A percentile compares a stretch with the other conserved stretches of the same genome.
These are phyloP conservation scores for Magnaporthales sp. DNA, from an alignment of 2,329 filamentous ascomycete species.

Conservation along the genomic window DNA sequence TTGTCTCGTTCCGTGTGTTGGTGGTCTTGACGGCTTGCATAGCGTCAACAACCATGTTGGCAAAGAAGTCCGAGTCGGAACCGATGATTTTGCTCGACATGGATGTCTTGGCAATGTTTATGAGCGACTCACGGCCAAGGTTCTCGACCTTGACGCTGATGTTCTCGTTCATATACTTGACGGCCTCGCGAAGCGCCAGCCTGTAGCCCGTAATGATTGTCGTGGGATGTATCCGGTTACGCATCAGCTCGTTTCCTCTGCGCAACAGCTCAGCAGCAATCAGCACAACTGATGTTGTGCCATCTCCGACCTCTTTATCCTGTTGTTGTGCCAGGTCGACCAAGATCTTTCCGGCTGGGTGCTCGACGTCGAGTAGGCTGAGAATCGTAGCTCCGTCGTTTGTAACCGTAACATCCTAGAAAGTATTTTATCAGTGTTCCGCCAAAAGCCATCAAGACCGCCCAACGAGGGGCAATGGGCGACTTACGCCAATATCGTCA, in stretches of 20 bases:
- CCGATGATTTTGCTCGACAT: slow-evolving; percentile 99
- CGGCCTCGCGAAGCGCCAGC: slow-evolving; percentile 86
- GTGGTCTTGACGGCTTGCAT: slow-evolving; percentile 91
- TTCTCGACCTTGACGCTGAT: slow-evolving; percentile 92
- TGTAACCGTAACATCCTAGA: slow-evolving; percentile 89
- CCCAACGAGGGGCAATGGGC: background rate
- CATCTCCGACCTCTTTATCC: slow-evolving; percentile 97
- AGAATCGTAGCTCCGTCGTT: slow-evolving; percentile 98
- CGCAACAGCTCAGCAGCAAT: slow-evolving; percentile 92
- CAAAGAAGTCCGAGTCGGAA: slow-evolving; percentile 90
- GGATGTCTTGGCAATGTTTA: slow-evolving; percentile 95
- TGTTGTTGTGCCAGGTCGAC: slow-evolving; percentile 97
- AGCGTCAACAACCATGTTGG: slow-evolving; percentile 93
- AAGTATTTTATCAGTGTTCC: background rate
- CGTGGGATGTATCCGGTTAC: slow-evolving; percentile 98
- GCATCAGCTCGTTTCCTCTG: slow-evolving; percentile 95
- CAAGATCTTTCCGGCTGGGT: slow-evolving; percentile 95
- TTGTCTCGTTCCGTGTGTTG: slow-evolving; percentile 82
- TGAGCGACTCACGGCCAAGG: slow-evolving; percentile 78
- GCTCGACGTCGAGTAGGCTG: slow-evolving; percentile 89
- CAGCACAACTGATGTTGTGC: slow-evolving; percentile 93
- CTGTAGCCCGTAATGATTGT: slow-evolving; percentile 99
- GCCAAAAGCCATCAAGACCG: slow-evolving; percentile 3
- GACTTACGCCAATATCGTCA: slow-evolving; percentile 86
- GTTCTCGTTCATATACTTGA: slow-evolving; percentile 99